phyloP scores from a whole-genome alignment of 2,329 filamentous ascomycete species.

The Chalara sp. region DNA sequence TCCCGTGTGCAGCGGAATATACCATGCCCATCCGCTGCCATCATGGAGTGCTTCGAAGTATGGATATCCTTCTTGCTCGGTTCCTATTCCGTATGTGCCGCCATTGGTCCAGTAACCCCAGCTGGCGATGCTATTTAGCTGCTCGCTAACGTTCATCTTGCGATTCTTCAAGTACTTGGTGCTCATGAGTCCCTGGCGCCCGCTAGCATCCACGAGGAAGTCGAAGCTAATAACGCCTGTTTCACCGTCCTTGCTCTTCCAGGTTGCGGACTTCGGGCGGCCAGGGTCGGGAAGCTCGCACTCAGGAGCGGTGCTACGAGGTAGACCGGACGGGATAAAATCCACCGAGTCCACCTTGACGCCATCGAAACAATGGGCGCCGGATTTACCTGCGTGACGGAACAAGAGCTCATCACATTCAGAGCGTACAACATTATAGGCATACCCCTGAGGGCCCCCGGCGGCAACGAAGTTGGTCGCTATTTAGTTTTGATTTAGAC shows the following conservation, averaged over 20 bases:
- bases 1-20: slow-evolving; percentile 41
- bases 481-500: no score
- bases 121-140: slow-evolving; percentile 41
- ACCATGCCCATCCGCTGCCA: slow-evolving; percentile 42
- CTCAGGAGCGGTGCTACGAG: background rate
- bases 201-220: slow-evolving; percentile 42
- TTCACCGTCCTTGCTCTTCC: slow-evolving; percentile 25
- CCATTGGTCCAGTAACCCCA: slow-evolving; percentile 41
- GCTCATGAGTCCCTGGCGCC: slow-evolving; percentile 35
- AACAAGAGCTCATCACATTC: slow-evolving; percentile 39
- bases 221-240: slow-evolving; percentile 36
- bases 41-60: slow-evolving; percentile 39
- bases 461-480: background rate
- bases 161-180: slow-evolving; percentile 44
- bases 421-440: slow-evolving; percentile 41
- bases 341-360: slow-evolving; percentile 27
- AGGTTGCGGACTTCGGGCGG: slow-evolving; percentile 30
- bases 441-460: slow-evolving; percentile 29
- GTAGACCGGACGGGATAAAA: no score
- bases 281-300: slow-evolving; percentile 15
- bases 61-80: slow-evolving; percentile 29
- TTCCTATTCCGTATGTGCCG: slow-evolving; percentile 28
- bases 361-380: slow-evolving; percentile 34
- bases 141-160: slow-evolving; percentile 35
- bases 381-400: slow-evolving; percentile 31